phyloP scores from a whole-genome alignment of 352 stramenopile species.

The Phytophthora cactorum region DNA sequence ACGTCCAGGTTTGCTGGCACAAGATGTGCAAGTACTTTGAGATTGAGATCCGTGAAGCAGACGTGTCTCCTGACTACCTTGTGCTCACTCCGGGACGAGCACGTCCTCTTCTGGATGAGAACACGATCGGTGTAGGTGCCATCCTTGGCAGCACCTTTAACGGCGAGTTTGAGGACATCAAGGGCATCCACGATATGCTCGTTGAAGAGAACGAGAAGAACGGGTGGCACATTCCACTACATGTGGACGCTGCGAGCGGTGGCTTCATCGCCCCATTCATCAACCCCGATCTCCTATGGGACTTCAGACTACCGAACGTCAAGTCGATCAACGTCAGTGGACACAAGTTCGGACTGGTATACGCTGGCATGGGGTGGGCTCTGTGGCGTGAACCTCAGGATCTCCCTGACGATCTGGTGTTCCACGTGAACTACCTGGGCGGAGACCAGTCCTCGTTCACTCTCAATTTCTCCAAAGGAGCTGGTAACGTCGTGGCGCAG shows the following conservation, averaged over 20 bases:
- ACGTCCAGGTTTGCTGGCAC: constrained; percentile 94
- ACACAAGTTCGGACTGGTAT: constrained; percentile 93
- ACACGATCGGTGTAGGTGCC: constrained; percentile 91
- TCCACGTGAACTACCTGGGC: constrained; percentile 47
- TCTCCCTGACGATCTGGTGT: constrained; percentile 84
- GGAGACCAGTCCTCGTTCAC: constrained; percentile 92
- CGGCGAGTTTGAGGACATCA: constrained; percentile 91
- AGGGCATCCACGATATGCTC: constrained; percentile 87
- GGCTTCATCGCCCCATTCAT: constrained; percentile 92
- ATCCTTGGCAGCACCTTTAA: constrained; percentile 93
- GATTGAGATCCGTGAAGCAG: constrained; percentile 29
- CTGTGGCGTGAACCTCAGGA: constrained; percentile 81
- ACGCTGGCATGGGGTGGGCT: constrained; percentile 91
- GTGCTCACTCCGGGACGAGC: constrained; percentile 81
- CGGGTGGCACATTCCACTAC: constrained; percentile 2
- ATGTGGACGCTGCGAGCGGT: constrained; percentile 65
- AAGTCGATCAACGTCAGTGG: constrained; percentile 92
- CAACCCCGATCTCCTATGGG: constrained; percentile 82
- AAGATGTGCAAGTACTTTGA: constrained; percentile 97
- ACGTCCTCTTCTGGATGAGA: constrained; percentile 84
- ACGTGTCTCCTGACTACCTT: constrained; percentile 42
- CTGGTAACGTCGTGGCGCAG: constrained; percentile 46
- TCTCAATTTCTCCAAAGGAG: constrained; percentile 93
- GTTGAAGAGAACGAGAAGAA: constrained; percentile 39
- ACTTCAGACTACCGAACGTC: constrained; percentile 87